Evolutionary conservation across 2,329 filamentous ascomycete genomes (phyloP), one percentile per base, ranked within the genome.

Genomic region (Epicoccum nigrum): DNA sequence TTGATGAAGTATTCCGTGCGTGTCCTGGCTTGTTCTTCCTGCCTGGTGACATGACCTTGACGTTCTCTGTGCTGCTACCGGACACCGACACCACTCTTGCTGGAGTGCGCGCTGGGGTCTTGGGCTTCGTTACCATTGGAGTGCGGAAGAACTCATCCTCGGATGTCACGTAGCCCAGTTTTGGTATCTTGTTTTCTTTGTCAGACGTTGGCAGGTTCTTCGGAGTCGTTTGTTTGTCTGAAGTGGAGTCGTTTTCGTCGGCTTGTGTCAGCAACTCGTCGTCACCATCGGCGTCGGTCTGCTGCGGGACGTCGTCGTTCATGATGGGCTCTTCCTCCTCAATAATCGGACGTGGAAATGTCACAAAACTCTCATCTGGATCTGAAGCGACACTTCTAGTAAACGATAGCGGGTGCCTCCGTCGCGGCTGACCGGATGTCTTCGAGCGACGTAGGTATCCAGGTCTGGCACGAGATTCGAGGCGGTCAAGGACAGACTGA

Each of bases 211-310:
- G 64, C 19, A 47, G 44, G 7, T 55, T 39, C 20, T 46, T 56
- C 6, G 58, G 54, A n/a, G 54, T 64, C 2, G 56, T 53, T 27
- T 61, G 56, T 35, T 51, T 56, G 38, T 64, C 62, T 2, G 72
- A 71, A 7, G 68, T 70, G 5, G 57, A 63, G 20, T 62, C 59
- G n/a, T 73, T 74, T n/a, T 81, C 77, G 23, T 81, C 78, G 25
- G 86, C 85, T 49, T 92, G 88, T 3, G 89, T 92, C 11, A 89
- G 82, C n/a, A 92, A 78, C 71, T 97, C 92, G 63, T 96, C 92
- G 64, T 97, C 92, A 0, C 91, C 90, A 67, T 96, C 91, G 6
- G 87, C 90, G 64, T 94, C 90, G 0, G 89, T 92, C 51, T 92
- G 86, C 64, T 76, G 81, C 34, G 80, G 76, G 32, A 78, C 57